These are phyloP conservation scores for Parathielavia appendiculata DNA, from an alignment of 495 filamentous ascomycete genomes.

Conservation along the genomic window DNA sequence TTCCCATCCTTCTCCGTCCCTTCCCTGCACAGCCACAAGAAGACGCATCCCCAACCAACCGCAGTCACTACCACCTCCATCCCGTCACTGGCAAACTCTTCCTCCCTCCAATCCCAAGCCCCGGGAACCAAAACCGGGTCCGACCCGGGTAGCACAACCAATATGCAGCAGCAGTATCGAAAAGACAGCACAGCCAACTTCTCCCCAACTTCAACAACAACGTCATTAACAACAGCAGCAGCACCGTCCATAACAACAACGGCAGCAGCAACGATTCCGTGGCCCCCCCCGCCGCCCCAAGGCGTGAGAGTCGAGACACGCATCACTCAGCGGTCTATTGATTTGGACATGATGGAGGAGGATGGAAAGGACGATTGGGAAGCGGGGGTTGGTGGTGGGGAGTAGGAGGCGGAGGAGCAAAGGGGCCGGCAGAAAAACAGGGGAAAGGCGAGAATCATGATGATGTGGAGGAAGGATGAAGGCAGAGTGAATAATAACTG, in stretches of 20 bases:
- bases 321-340: conserved; percentile 8
- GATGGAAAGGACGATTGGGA: background rate
- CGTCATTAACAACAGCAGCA: background rate
- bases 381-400: background rate
- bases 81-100: background rate
- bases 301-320: conserved; percentile 15
- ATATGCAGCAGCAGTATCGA: background rate
- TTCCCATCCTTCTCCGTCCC: background rate
- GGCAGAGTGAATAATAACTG: too few species aligned
- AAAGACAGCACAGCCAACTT: too few species aligned
- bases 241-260: background rate
- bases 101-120: too few species aligned
- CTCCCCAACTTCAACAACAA: background rate
- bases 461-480: too few species aligned
- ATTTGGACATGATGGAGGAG: background rate
- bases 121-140: background rate
- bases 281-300: background rate
- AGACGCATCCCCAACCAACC: background rate
- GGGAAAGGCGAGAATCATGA: too few species aligned
- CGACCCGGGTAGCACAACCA: background rate
- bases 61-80: background rate
- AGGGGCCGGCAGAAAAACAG: too few species aligned
- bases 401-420: background rate
- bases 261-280: background rate
- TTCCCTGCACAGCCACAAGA: background rate